Conservation (phyloP, 768 basidiomycete genomes). For the Pulveroboletus sp. region DNA sequence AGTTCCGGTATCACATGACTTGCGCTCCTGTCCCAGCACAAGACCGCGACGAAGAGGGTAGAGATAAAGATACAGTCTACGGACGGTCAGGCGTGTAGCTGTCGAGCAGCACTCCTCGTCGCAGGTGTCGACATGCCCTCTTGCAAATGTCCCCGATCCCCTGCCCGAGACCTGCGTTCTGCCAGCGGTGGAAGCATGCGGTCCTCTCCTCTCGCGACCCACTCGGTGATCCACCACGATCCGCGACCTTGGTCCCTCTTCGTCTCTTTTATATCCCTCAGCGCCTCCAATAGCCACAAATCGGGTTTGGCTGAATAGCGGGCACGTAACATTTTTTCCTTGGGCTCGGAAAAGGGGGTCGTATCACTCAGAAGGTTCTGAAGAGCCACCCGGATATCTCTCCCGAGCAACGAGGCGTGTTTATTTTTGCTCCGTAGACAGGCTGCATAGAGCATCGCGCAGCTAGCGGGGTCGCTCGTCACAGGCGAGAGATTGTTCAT, state of each 20-base stretch:
- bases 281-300: constrained; percentile 35
- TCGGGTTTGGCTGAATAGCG: constrained; percentile 31
- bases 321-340: constrained; percentile 17
- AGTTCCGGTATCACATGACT: constrained; percentile 1
- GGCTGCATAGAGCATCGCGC: constrained; percentile 52
- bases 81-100: constrained; percentile 4
- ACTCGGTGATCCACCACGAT: constrained; percentile 25
- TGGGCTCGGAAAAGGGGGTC: constrained; percentile 16
- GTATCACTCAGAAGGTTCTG: constrained; percentile 27
- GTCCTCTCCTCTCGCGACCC: constrained; percentile 22
- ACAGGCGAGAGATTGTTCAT: constrained; percentile 51
- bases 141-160: constrained; percentile 1
- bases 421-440: constrained; percentile 44
- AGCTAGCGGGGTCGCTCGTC: constrained; percentile 51
- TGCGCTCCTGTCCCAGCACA: too few relatives aligned
- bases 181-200: constrained; percentile 15
- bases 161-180: constrained; percentile 14
- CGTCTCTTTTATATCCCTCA: constrained; percentile 33
- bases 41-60: not conserved
- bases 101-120: not conserved
- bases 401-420: constrained; percentile 38
- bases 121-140: not conserved
- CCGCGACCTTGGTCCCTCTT: constrained; percentile 28
- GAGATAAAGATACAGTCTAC: not conserved
- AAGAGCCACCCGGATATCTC: constrained; percentile 40